A percentile compares a stretch with the other conserved stretches of the same genome.
Conservation (phyloP, 768 basidiomycete genomes). For the Tylopilus plumbeoviolaceoides region DNA sequence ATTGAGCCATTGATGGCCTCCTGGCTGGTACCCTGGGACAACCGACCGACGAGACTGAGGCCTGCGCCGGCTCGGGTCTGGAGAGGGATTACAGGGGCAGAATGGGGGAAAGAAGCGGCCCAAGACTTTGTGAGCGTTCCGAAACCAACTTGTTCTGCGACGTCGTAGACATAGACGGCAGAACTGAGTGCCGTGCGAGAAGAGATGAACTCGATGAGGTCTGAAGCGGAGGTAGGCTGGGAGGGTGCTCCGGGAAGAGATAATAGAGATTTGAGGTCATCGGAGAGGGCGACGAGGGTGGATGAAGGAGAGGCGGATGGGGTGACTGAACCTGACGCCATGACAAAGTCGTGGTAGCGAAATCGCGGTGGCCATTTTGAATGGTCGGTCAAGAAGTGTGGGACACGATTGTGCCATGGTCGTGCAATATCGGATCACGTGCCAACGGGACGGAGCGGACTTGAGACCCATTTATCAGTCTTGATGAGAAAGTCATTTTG, state of each 20-base stretch:
- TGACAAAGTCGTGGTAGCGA: background rate
- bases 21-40: slow-evolving; percentile 75
- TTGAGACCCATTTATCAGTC: too few species aligned
- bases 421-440: slow-evolving; percentile 31
- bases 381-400: slow-evolving; percentile 3
- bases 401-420: slow-evolving; percentile 29
- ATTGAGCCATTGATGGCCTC: slow-evolving; percentile 56
- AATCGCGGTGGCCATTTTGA: background rate
- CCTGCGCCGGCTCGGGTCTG: slow-evolving; percentile 88
- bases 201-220: slow-evolving; percentile 63
- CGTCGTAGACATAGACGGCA: slow-evolving; percentile 74
- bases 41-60: slow-evolving; percentile 68
- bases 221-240: slow-evolving; percentile 45
- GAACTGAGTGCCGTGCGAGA: slow-evolving; percentile 56
- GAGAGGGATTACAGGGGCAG: slow-evolving; percentile 58
- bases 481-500: too few species aligned
- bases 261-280: slow-evolving; percentile 26
- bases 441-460: slow-evolving; percentile 2
- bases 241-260: background rate
- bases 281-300: slow-evolving; percentile 34
- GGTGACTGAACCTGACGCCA: slow-evolving; percentile 1
- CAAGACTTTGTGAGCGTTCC: slow-evolving; percentile 69
- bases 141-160: slow-evolving; percentile 82
- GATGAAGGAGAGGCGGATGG: slow-evolving; percentile 19
- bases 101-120: slow-evolving; percentile 39